Evolutionary conservation across 176 grass and related monocot species (phyloP).

Genomic region (Oryza meyeriana): DNA sequence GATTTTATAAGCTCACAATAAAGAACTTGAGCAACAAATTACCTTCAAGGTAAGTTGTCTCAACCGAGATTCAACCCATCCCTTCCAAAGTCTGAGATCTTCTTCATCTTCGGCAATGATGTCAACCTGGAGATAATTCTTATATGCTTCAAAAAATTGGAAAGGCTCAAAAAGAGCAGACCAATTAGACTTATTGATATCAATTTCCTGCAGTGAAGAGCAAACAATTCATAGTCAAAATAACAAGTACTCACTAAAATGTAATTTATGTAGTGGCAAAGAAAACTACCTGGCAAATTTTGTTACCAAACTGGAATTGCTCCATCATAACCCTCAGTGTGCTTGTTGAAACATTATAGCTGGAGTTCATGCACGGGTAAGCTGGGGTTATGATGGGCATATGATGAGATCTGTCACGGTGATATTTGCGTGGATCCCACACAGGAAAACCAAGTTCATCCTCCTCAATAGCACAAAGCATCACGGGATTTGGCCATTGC

Average conservation of each 20-base stretch:
- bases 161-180: constrained; percentile 73
- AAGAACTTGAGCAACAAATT: neutral
- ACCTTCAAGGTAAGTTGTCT: constrained; percentile 95
- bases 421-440: constrained; percentile 96
- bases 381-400: constrained; percentile 99
- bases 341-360: constrained; percentile 96
- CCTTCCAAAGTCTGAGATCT: constrained; percentile 97
- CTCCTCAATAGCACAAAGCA: constrained; percentile 89
- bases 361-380: constrained; percentile 98
- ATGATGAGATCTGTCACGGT: constrained; percentile 72
- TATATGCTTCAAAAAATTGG: constrained; percentile 88
- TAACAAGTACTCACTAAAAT: constrained; percentile 26
- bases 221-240: constrained; percentile 14
- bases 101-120: constrained; percentile 67
- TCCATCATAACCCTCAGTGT: constrained; percentile 92
- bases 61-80: constrained; percentile 92
- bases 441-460: constrained; percentile 85
- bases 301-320: constrained; percentile 82
- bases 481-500: constrained; percentile 94
- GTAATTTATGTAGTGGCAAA: neutral
- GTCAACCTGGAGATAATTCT: constrained; percentile 97
- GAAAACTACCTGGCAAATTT: constrained; percentile 70
- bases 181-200: constrained; percentile 83
- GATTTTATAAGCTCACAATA: neutral
- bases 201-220: constrained; percentile 70